phyloP scores from a whole-genome alignment of 768 basidiomycete species.

The Trametes cinnabarina region DNA sequence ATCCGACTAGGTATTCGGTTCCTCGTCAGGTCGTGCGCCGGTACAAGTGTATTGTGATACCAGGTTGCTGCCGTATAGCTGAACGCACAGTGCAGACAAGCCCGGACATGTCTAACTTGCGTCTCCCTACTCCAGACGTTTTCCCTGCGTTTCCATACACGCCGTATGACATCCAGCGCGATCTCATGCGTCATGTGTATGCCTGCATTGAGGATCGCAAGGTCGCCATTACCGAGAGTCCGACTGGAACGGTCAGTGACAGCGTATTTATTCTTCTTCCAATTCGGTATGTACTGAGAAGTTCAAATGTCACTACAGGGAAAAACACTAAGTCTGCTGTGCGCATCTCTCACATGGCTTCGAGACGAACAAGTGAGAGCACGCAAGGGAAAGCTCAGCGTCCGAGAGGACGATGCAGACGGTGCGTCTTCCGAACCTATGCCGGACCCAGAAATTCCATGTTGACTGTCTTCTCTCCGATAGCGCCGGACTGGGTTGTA shows the following conservation, averaged over 20 bases:
- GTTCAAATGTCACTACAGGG: conserved; percentile 61
- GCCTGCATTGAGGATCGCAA: conserved; percentile 68
- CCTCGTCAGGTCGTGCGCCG: too few relatives aligned
- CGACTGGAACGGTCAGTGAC: conserved; percentile 76
- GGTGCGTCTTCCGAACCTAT: too few relatives aligned
- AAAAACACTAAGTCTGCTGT: conserved; percentile 81
- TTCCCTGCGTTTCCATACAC: conserved; percentile 65
- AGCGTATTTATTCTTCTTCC: conserved; percentile 16
- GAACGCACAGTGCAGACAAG: too few relatives aligned
- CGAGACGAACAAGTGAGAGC: conserved; percentile 67
- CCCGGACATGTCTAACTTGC: conserved; percentile 27
- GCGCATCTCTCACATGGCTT: conserved; percentile 74
- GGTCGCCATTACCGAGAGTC: conserved; percentile 84
- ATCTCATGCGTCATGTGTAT: conserved; percentile 89
- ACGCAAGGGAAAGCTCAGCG: conserved; percentile 58
- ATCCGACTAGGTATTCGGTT: too few relatives aligned
- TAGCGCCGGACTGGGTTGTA: conserved; percentile 74
- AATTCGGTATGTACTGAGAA: background rate
- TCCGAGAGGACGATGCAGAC: conserved; percentile 29
- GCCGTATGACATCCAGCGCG: conserved; percentile 81
- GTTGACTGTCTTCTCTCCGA: too few relatives aligned
- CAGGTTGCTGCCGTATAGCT: too few relatives aligned
- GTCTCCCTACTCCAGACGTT: conserved; percentile 56
- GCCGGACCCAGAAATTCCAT: too few relatives aligned
- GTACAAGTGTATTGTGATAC: too few relatives aligned